A percentile compares a stretch with the other conserved stretches of the same genome.
phyloP scores from a whole-genome alignment of 352 stramenopile genomes.

The Phytophthora capsici region DNA sequence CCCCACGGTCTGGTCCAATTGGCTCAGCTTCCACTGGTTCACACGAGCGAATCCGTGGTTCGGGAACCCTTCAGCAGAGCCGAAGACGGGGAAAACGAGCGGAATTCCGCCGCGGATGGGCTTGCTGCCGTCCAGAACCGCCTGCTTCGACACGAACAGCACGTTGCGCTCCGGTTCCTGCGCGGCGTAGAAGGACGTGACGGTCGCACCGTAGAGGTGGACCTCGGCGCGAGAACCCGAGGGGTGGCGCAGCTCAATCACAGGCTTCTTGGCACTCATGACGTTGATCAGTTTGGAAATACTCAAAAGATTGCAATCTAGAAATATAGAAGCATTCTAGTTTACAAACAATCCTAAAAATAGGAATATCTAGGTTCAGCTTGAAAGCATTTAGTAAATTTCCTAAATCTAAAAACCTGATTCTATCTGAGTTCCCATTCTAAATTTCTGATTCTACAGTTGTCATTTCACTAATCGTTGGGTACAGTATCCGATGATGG shows the following conservation, averaged over 20 bases:
- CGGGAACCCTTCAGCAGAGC: slow-evolving; percentile 81
- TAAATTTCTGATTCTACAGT: too few relatives aligned
- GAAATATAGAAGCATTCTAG: too few relatives aligned
- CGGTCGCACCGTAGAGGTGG: slow-evolving; percentile 92
- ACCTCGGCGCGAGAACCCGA: slow-evolving; percentile 80
- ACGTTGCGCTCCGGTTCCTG: slow-evolving; percentile 81
- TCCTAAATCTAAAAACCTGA: too few relatives aligned
- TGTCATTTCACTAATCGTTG: neutral
- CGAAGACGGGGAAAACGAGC: slow-evolving; percentile 97
- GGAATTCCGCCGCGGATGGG: slow-evolving; percentile 96
- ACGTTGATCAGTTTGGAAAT: neutral
- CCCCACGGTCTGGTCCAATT: slow-evolving; percentile 49
- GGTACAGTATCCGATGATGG: neutral
- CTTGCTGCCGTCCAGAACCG: slow-evolving; percentile 92
- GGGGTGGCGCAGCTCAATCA: slow-evolving; percentile 65
- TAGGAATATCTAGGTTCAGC: too few relatives aligned
- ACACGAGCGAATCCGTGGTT: slow-evolving; percentile 95
- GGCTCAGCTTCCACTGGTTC: slow-evolving; percentile 64
- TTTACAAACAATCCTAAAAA: too few relatives aligned
- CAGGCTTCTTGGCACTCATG: slow-evolving; percentile 36
- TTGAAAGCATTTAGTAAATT: too few relatives aligned
- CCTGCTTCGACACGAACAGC: slow-evolving; percentile 93
- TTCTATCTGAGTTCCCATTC: too few relatives aligned
- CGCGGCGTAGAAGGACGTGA: slow-evolving; percentile 87
- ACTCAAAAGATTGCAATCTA: neutral